phyloP scores from a whole-genome alignment of 148 eudicot species.

The Simmondsia chinensis region DNA sequence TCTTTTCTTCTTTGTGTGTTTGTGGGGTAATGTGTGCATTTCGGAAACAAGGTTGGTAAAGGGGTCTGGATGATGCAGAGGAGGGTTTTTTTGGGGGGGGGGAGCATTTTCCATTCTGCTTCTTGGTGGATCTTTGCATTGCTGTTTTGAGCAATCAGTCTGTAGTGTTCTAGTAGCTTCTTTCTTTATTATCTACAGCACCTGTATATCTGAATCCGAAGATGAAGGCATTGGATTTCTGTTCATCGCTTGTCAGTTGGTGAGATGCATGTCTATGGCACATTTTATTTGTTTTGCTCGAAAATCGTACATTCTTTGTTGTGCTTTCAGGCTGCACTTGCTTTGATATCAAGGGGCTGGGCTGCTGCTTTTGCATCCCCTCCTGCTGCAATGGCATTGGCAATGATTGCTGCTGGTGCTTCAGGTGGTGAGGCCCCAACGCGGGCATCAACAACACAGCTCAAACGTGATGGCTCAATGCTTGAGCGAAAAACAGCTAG shows the following conservation, averaged over 20 bases:
- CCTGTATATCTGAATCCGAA: too few species aligned
- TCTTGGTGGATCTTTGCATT: too few species aligned
- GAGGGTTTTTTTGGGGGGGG: too few species aligned
- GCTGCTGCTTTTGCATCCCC: slow-evolving; percentile 99
- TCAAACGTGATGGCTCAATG: slow-evolving; percentile 73
- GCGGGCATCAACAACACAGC: slow-evolving; percentile 54
- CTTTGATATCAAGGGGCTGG: slow-evolving; percentile 93
- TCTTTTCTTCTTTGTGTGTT: background rate
- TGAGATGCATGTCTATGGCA: background rate
- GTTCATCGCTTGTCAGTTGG: too few species aligned
- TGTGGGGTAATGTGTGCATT: too few species aligned
- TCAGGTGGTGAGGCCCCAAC: slow-evolving; percentile 84
- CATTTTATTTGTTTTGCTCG: background rate
- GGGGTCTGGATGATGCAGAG: too few species aligned
- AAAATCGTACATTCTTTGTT: slow-evolving; percentile 8
- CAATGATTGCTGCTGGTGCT: slow-evolving; percentile 99
- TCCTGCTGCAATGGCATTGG: slow-evolving; percentile 97
- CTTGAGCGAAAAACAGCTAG: slow-evolving; percentile 73
- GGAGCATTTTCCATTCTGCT: too few species aligned
- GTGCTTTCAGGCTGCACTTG: slow-evolving; percentile 76
- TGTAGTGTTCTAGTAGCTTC: too few species aligned
- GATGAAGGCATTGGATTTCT: too few species aligned
- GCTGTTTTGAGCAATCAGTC: too few species aligned
- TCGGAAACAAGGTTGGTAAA: too few species aligned
- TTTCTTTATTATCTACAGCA: too few species aligned